phyloP scores from a whole-genome alignment of 306 rosid genomes.

The Psophocarpus tetragonolobus region DNA sequence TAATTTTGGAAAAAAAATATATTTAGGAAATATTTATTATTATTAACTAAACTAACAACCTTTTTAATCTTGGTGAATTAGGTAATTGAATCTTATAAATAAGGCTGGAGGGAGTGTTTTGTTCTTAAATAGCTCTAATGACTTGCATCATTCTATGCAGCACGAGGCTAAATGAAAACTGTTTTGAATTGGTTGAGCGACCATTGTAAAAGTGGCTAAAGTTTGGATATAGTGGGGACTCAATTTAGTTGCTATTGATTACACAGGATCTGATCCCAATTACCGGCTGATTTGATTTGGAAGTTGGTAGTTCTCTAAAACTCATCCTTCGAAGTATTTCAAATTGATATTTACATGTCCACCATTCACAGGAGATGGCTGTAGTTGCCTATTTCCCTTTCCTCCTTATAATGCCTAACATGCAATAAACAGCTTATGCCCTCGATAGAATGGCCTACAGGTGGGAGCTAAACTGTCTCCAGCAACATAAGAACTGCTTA shows the following conservation, averaged over 20 bases:
- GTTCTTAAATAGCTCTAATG: slow-evolving; percentile 30
- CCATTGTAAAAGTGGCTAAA: slow-evolving; percentile 17
- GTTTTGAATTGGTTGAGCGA: slow-evolving; percentile 29
- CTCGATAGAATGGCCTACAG: slow-evolving; percentile 14
- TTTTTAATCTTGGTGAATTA: too few species aligned
- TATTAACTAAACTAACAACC: too few species aligned
- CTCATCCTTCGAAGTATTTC: slow-evolving; percentile 11
- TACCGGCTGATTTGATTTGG: slow-evolving; percentile 27
- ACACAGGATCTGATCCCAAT: background rate
- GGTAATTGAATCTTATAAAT: too few species aligned
- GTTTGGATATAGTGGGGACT: slow-evolving; percentile 16
- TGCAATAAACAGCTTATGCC: slow-evolving; percentile 19
- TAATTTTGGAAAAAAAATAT: too few species aligned
- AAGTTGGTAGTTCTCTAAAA: slow-evolving; percentile 29
- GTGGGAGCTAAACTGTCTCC: slow-evolving; percentile 22
- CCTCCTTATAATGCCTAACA: background rate
- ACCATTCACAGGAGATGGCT: slow-evolving; percentile 12
- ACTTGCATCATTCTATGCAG: slow-evolving; percentile 45
- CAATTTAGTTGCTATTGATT: background rate
- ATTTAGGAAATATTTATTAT: too few species aligned
- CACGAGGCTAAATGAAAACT: slow-evolving; percentile 40
- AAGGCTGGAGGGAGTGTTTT: too few species aligned
- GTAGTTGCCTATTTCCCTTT: slow-evolving; percentile 16
- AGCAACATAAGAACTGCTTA: slow-evolving; percentile 16
- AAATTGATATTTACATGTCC: background rate